Evolutionary conservation across 2,329 filamentous ascomycete species (phyloP).

Genomic region (Penicillium sp.): DNA sequence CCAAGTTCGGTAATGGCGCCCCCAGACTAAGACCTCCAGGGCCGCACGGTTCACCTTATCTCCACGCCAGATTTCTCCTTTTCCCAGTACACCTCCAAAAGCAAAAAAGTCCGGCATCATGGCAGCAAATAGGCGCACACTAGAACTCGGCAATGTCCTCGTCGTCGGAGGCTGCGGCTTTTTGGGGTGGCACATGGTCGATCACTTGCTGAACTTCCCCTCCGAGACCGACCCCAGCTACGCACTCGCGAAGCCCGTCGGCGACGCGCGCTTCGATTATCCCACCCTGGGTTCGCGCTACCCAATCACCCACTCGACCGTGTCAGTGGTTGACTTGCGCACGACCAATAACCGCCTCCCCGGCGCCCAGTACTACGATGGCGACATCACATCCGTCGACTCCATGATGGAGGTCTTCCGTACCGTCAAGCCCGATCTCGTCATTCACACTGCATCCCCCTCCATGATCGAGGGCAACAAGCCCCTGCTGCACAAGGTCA

Average conservation of each 20-base stretch:
- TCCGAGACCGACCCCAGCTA: conserved; percentile 46
- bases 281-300: conserved; percentile 43
- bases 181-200: conserved; percentile 79
- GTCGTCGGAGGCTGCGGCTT: conserved; percentile 85
- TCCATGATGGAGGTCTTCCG: conserved; percentile 66
- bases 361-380: conserved; percentile 69
- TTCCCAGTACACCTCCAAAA: conserved; percentile 9
- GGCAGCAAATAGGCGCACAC: conserved; percentile 33
- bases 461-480: conserved; percentile 54
- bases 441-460: conserved; percentile 88
- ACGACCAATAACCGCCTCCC: conserved; percentile 68
- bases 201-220: conserved; percentile 66
- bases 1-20: not conserved
- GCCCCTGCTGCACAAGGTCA: conserved; percentile 74
- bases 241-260: conserved; percentile 37
- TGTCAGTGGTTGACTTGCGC: conserved; percentile 72
- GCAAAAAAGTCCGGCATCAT: conserved; percentile 21
- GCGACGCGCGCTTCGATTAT: conserved; percentile 40
- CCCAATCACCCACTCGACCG: conserved; percentile 50
- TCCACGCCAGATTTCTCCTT: conserved; percentile 19
- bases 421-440: conserved; percentile 72
- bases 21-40: not conserved
- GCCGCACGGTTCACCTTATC: conserved; percentile 18
- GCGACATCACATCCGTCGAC: conserved; percentile 71
- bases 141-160: conserved; percentile 67